These are phyloP conservation scores for Isatis lusitanica DNA, from an alignment of 441 rosid genomes.

Conservation along the genomic window DNA sequence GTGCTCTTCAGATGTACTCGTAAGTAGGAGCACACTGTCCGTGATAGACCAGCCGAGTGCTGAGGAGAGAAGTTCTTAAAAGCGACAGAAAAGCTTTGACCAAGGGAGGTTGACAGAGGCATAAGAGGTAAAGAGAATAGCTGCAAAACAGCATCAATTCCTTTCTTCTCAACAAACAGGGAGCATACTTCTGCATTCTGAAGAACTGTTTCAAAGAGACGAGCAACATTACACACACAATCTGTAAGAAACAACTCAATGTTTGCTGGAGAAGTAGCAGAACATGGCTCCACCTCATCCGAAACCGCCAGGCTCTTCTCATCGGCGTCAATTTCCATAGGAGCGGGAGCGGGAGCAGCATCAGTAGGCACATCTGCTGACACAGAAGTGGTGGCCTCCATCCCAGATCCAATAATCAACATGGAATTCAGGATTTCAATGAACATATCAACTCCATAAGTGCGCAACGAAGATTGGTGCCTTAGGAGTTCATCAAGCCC, in stretches of 20 bases:
- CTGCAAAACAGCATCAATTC: constrained; percentile 82
- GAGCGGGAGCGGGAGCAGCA: constrained; percentile 66
- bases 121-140: constrained; percentile 75
- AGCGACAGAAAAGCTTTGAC: constrained; percentile 80
- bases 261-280: constrained; percentile 57
- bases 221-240: constrained; percentile 78
- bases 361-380: constrained; percentile 45
- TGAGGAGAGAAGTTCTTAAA: constrained; percentile 94
- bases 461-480: constrained; percentile 88
- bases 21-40: constrained; percentile 73
- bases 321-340: constrained; percentile 92
- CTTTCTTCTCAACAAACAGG: constrained; percentile 91
- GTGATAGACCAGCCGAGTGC: constrained; percentile 83
- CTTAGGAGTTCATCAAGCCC: constrained; percentile 97
- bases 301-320: constrained; percentile 58
- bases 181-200: constrained; percentile 97
- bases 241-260: constrained; percentile 83
- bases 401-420: constrained; percentile 69
- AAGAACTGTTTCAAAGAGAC: constrained; percentile 93
- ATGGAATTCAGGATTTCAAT: constrained; percentile 76
- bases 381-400: constrained; percentile 51
- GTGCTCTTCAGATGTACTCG: constrained; percentile 73
- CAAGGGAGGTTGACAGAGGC: constrained; percentile 81
- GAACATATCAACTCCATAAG: constrained; percentile 86
- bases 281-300: constrained; percentile 58